A percentile compares a stretch with the other conserved stretches of the same genome.
Conservation (phyloP, 2,329 filamentous ascomycete genomes). For the Aspergillus sp. region DNA sequence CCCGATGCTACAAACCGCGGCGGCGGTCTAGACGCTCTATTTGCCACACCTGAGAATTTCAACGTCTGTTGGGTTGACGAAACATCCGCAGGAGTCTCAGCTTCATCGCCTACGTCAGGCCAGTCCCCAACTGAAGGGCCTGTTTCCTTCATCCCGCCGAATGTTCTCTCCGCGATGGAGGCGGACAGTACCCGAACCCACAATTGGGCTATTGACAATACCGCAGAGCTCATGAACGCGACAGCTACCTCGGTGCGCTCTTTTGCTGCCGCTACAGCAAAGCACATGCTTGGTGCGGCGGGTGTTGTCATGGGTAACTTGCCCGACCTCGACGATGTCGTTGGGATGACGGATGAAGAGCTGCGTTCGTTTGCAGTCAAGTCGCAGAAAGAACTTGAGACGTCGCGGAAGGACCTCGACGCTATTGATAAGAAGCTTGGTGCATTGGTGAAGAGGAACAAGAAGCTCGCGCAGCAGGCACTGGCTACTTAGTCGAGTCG, state of each 20-base stretch:
- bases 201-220: conserved; percentile 39
- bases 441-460: conserved; percentile 43
- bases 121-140: conserved; percentile 26
- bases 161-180: conserved; percentile 41
- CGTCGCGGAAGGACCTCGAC: conserved; percentile 67
- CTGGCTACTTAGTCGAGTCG: conserved; percentile 22
- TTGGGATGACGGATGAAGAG: conserved; percentile 43
- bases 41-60: conserved; percentile 46
- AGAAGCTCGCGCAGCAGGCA: conserved; percentile 44
- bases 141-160: conserved; percentile 31
- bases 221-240: conserved; percentile 34
- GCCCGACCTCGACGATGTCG: conserved; percentile 40
- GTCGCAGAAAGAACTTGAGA: conserved; percentile 66
- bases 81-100: conserved; percentile 25
- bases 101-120: conserved; percentile 22
- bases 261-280: conserved; percentile 36
- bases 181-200: conserved; percentile 39
- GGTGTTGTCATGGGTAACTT: conserved; percentile 31
- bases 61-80: conserved; percentile 48
- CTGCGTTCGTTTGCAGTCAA: conserved; percentile 40
- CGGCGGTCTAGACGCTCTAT: conserved; percentile 47
- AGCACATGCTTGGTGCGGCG: conserved; percentile 38
- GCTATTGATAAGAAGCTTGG: conserved; percentile 44
- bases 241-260: conserved; percentile 37
- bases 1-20: conserved; percentile 45